Base-by-base conservation (phyloP, 78 protist species). In the Dictyostelium brefeldianum region DNA sequence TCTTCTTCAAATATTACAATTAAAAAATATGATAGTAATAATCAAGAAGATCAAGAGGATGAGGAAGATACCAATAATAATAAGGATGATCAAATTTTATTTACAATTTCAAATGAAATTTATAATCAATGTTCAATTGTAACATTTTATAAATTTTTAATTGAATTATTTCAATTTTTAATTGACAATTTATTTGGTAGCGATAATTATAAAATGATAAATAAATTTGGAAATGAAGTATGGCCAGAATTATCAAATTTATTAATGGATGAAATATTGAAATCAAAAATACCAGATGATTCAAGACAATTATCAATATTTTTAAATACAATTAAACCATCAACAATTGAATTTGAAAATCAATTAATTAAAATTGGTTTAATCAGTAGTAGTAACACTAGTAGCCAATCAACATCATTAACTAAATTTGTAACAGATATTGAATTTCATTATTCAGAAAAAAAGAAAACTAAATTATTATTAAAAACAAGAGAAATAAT, bases 401-500 rank as follows among this genome's bases (percentile, higher is more conserved):
- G 0, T 57, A 59, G 0, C 10, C 0, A 20, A 18, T 22, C 12
- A 9, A 20, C 29, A 43, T 22, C 64, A 73, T 51, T 77, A 46
- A 27, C 82, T 11, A 11, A 54, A 10, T 77, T 48, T 62, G 80
- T 85, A 14, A 27, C 59, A 4, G 48, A 85, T 75, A 85, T 85
- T 18, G 92, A 85, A 41, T 36, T 75, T 41, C 92, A 85, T 48
- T 85, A 74, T 48, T 57, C 92, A 36, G 92, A 85, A 47, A 85
- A 78, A 27, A 85, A 85, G 20, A 85, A 83, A 75, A 69, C 22
- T 48, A 10, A 59, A 46, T 48, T 85, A 18, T 59, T 85, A 36
- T 41, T 36, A 7, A 47, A 29, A 18, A 83, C 83, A 11, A 31
- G 92, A 85, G 83, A 85, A 14, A 75, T 85, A 10, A 85, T 85